These are phyloP conservation scores for Debaryomycetaceae sp. DNA, from an alignment of 1,139 yeast species.

Conservation along the genomic window DNA sequence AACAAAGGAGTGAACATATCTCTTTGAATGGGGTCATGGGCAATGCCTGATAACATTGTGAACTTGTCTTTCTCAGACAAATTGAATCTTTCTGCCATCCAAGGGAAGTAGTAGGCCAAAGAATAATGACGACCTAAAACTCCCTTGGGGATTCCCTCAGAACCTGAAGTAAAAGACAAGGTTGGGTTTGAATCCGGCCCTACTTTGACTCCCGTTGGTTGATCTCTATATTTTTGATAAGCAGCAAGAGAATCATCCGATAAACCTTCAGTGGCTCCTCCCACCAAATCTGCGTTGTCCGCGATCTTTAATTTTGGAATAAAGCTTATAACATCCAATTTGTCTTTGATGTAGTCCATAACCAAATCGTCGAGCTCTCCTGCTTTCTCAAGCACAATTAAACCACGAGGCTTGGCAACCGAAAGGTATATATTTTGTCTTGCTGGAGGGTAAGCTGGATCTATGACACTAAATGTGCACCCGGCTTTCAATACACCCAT, in stretches of 20 bases:
- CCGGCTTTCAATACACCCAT: slow-evolving; percentile 98
- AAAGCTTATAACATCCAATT: slow-evolving; percentile 66
- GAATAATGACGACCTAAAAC: slow-evolving; percentile 97
- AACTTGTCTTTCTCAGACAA: slow-evolving; percentile 78
- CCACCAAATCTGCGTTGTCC: slow-evolving; percentile 72
- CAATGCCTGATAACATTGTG: slow-evolving; percentile 98
- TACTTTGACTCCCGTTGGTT: slow-evolving; percentile 82
- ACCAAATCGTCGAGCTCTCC: slow-evolving; percentile 78
- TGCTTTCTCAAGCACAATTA: slow-evolving; percentile 86
- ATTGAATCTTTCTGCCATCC: slow-evolving; percentile 91
- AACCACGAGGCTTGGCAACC: slow-evolving; percentile 90
- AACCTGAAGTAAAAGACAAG: slow-evolving; percentile 94
- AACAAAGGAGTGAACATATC: slow-evolving; percentile 98
- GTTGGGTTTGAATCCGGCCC: slow-evolving; percentile 99
- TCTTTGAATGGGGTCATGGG: slow-evolving; percentile 98
- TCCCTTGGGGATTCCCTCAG: slow-evolving; percentile 98
- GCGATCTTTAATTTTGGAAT: slow-evolving; percentile 74
- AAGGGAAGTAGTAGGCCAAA: slow-evolving; percentile 93
- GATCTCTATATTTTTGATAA: slow-evolving; percentile 43
- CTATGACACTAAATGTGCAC: slow-evolving; percentile 96
- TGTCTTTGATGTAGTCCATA: slow-evolving; percentile 66
- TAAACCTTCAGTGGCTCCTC: slow-evolving; percentile 40
- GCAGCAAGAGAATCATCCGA: slow-evolving; percentile 48
- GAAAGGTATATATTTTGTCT: slow-evolving; percentile 89
- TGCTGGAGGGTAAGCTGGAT: slow-evolving; percentile 98